Evolutionary conservation across 2,329 filamentous ascomycete species (phyloP).

Genomic region (Fusarium ambrosium): DNA sequence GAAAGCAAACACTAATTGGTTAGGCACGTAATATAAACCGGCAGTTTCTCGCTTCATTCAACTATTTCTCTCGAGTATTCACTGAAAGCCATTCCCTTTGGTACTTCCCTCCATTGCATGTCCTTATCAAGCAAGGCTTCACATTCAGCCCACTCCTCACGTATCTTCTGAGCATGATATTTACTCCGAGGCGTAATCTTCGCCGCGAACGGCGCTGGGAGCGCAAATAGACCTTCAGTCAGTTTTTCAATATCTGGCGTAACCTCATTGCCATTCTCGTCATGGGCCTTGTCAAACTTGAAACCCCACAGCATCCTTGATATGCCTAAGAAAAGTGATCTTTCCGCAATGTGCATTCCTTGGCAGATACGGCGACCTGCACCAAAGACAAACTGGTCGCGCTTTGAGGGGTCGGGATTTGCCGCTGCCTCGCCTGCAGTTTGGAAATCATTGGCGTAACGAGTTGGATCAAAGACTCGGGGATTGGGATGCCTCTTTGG

Average conservation of each 20-base stretch:
- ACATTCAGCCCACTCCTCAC: conserved; percentile 1
- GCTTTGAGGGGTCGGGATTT: conserved; percentile 10
- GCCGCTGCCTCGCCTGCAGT: conserved; percentile 27
- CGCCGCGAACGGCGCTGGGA: background rate
- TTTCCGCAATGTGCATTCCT: conserved; percentile 33
- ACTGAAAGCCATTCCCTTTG: background rate
- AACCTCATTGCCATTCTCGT: background rate
- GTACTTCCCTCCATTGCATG: background rate
- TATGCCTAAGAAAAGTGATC: conserved; percentile 32
- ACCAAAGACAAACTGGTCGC: conserved; percentile 35
- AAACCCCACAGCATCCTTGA: conserved; percentile 27
- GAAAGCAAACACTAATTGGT: no score
- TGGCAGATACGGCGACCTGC: conserved; percentile 34
- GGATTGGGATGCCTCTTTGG: conserved; percentile 71
- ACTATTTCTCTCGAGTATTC: background rate
- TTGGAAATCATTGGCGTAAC: conserved; percentile 38
- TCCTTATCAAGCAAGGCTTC: background rate
- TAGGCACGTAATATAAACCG: no score
- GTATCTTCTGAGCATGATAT: background rate
- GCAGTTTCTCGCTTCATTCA: no score
- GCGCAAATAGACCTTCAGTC: conserved; percentile 16
- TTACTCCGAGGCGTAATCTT: background rate
- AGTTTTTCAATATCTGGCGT: conserved; percentile 11
- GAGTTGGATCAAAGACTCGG: conserved; percentile 50
- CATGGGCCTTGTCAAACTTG: background rate